Evolutionary conservation across 352 stramenopile species (phyloP).

Genomic region (Phytophthora pseudosyringae): DNA sequence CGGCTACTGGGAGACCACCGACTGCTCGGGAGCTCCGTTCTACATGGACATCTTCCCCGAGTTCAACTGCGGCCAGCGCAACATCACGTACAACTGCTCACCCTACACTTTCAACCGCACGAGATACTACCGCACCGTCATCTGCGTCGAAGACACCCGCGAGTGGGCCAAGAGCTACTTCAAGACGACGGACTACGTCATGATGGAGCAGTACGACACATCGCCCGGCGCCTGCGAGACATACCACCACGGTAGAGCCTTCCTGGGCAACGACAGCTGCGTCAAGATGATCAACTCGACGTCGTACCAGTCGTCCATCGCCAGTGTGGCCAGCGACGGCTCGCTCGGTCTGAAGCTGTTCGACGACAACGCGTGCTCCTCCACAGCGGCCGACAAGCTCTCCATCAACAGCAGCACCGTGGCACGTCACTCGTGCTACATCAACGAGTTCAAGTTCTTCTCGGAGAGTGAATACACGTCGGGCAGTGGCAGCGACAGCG

Average conservation of each 20-base stretch:
- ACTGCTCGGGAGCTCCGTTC: slow-evolving; percentile 15
- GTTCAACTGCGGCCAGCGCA: slow-evolving; percentile 24
- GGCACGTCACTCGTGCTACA: slow-evolving; percentile 13
- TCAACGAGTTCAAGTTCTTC: slow-evolving; percentile 17
- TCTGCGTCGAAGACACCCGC: slow-evolving; percentile 22
- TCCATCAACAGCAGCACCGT: slow-evolving; percentile 4
- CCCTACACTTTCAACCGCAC: slow-evolving; percentile 22
- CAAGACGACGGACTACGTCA: slow-evolving; percentile 46
- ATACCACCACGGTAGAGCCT: slow-evolving; percentile 12
- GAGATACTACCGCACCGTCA: slow-evolving; percentile 23
- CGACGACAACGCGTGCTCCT: slow-evolving; percentile 1
- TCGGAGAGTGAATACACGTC: slow-evolving; percentile 21
- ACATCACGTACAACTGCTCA: slow-evolving; percentile 33
- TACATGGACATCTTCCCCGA: slow-evolving; percentile 27
- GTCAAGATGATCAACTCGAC: slow-evolving; percentile 28
- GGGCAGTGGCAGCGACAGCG: slow-evolving; percentile 1
- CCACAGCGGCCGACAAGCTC: not conserved
- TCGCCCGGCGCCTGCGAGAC: not conserved
- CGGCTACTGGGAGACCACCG: slow-evolving; percentile 14
- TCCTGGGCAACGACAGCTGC: slow-evolving; percentile 15
- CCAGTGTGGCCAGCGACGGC: not conserved
- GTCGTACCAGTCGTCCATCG: slow-evolving; percentile 22
- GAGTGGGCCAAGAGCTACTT: slow-evolving; percentile 21
- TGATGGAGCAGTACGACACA: slow-evolving; percentile 32
- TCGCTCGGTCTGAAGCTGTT: slow-evolving; percentile 6